A percentile compares a stretch with the other conserved stretches of the same genome.
Evolutionary conservation across 2,329 filamentous ascomycete species (phyloP).

Genomic region (Aureobasidium pullulans): DNA sequence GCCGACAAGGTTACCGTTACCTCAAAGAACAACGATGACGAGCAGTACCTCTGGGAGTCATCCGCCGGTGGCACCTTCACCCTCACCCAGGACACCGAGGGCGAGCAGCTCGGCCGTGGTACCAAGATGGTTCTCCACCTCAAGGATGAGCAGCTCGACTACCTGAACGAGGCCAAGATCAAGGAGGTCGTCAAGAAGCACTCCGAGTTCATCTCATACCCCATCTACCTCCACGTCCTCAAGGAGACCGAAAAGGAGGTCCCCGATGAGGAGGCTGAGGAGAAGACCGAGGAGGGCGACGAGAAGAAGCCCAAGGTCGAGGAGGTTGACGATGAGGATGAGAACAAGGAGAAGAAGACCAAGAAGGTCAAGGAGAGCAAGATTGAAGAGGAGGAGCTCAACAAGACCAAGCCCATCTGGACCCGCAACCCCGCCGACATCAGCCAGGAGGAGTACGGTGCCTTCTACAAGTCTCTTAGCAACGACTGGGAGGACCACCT

Average conservation of each 20-base stretch:
- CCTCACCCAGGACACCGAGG: conserved; percentile 82
- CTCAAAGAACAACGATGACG: conserved; percentile 99
- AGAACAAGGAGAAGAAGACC: conserved; percentile 85
- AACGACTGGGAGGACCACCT: conserved; percentile 99
- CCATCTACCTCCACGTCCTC: conserved; percentile 98
- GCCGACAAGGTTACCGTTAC: conserved; percentile 92
- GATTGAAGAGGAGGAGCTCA: conserved; percentile 98
- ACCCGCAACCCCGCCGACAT: conserved; percentile 97
- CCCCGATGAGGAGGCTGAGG: conserved; percentile 87
- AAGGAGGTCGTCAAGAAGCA: conserved; percentile 99
- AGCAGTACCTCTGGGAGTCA: conserved; percentile 99
- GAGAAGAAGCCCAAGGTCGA: conserved; percentile 96
- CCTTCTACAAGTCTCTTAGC: conserved; percentile 99
- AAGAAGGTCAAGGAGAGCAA: conserved; percentile 99
- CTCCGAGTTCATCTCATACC: conserved; percentile 99
- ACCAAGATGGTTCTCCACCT: conserved; percentile 98
- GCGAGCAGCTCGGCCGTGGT: conserved; percentile 84
- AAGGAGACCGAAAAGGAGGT: conserved; percentile 99
- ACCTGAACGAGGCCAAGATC: conserved; percentile 97
- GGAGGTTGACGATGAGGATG: conserved; percentile 75
- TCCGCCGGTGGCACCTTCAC: conserved; percentile 95
- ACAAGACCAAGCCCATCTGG: conserved; percentile 99
- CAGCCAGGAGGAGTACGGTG: conserved; percentile 88
- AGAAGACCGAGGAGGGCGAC: conserved; percentile 62
- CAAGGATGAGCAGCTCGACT: conserved; percentile 98